These are phyloP conservation scores for Xylaria sp. DNA, from an alignment of 2,329 filamentous ascomycete species.

Conservation along the genomic window DNA sequence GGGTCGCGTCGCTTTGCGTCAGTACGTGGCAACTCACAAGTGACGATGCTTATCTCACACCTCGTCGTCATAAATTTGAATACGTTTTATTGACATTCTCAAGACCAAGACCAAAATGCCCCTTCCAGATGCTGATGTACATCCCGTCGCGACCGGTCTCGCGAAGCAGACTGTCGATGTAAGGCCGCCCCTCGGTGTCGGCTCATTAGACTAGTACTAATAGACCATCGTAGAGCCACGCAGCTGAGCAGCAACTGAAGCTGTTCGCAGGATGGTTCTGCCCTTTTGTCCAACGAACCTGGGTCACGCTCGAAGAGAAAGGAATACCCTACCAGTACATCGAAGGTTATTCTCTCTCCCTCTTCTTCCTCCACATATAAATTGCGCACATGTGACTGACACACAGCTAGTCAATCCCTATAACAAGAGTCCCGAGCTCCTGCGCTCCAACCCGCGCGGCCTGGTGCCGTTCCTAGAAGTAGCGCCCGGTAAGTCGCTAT, in stretches of 20 bases:
- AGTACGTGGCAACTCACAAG: not conserved
- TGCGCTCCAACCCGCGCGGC: slow-evolving; percentile 67
- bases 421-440: slow-evolving; percentile 64
- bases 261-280: slow-evolving; percentile 42
- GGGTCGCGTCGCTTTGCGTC: not conserved
- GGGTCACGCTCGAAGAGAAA: slow-evolving; percentile 69
- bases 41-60: not conserved
- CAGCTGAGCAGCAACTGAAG: slow-evolving; percentile 41
- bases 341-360: slow-evolving; percentile 48
- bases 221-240: slow-evolving; percentile 42
- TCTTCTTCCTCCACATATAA: too few species aligned
- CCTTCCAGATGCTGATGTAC: slow-evolving; percentile 44
- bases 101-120: slow-evolving; percentile 39
- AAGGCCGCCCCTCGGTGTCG: not conserved
- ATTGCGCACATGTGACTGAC: not conserved
- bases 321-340: slow-evolving; percentile 68
- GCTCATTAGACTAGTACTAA: slow-evolving; percentile 2
- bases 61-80: not conserved
- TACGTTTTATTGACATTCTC: not conserved
- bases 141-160: slow-evolving; percentile 46
- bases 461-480: slow-evolving; percentile 65
- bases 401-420: slow-evolving; percentile 65
- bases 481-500: slow-evolving; percentile 59
- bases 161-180: slow-evolving; percentile 47
- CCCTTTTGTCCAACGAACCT: slow-evolving; percentile 63